These are phyloP conservation scores for Verticillium klebahnii DNA, from an alignment of 2,329 filamentous ascomycete species.

Conservation along the genomic window DNA sequence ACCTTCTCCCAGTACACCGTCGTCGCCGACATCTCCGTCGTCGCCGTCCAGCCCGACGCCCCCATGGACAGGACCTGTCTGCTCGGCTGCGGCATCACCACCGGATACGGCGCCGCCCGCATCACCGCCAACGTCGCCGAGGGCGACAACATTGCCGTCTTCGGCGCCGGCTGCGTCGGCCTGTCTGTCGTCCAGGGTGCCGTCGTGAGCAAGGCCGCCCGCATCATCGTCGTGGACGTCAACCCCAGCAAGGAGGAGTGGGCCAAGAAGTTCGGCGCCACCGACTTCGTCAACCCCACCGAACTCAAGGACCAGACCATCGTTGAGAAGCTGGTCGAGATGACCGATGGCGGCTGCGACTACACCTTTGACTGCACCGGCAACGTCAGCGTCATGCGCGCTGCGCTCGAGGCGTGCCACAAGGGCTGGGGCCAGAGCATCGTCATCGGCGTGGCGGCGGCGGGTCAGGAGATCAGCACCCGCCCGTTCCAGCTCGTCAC, in stretches of 20 bases:
- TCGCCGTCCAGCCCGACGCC: constrained; percentile 84
- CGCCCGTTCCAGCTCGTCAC: constrained; percentile 98
- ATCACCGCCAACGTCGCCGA: constrained; percentile 91
- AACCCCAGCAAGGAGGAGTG: constrained; percentile 91
- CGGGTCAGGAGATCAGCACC: constrained; percentile 91
- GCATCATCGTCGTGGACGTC: constrained; percentile 70
- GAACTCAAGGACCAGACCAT: constrained; percentile 75
- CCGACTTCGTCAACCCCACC: constrained; percentile 91
- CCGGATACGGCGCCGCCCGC: constrained; percentile 90
- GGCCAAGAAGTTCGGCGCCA: constrained; percentile 91
- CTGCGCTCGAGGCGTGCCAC: constrained; percentile 94
- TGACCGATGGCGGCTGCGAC: constrained; percentile 97
- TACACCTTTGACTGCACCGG: constrained; percentile 99
- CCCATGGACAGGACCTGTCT: constrained; percentile 95
- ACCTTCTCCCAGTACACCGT: constrained; percentile 99
- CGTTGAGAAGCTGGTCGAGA: constrained; percentile 88
- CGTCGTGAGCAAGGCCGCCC: constrained; percentile 73
- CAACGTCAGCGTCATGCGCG: constrained; percentile 93
- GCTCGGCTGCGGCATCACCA: constrained; percentile 97
- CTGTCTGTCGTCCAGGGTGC: constrained; percentile 93
- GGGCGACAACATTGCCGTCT: constrained; percentile 85
- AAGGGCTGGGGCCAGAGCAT: constrained; percentile 99
- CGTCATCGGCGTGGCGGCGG: constrained; percentile 94
- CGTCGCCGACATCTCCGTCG: constrained; percentile 96
- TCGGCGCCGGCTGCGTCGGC: constrained; percentile 94